Evolutionary conservation across 2,329 filamentous ascomycete genomes (phyloP).

Genomic region (Penicillium polonicum): DNA sequence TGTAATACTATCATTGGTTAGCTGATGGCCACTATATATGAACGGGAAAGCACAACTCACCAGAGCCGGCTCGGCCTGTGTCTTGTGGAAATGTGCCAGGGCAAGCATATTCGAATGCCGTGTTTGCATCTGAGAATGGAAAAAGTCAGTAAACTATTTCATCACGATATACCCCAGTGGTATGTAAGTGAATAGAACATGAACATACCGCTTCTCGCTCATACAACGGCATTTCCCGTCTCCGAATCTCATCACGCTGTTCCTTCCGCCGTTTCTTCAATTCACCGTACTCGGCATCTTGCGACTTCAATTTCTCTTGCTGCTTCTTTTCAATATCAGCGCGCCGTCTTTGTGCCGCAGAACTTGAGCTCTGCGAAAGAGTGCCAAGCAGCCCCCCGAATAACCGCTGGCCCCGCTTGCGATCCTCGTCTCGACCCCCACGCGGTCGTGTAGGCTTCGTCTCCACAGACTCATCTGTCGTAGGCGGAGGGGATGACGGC

Average conservation of each 20-base stretch:
- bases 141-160: slow-evolving; percentile 23
- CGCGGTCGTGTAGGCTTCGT: slow-evolving; percentile 18
- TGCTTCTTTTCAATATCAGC: slow-evolving; percentile 80
- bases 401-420: slow-evolving; percentile 77
- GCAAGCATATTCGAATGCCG: slow-evolving; percentile 71
- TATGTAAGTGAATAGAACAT: slow-evolving; percentile 37
- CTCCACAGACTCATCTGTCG: slow-evolving; percentile 17
- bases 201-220: slow-evolving; percentile 72
- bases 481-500: slow-evolving; percentile 24
- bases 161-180: neutral
- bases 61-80: slow-evolving; percentile 68
- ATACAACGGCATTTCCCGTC: slow-evolving; percentile 69
- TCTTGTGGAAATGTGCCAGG: slow-evolving; percentile 71
- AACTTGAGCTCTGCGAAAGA: slow-evolving; percentile 68
- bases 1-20: slow-evolving; percentile 66
- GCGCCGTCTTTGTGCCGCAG: slow-evolving; percentile 65
- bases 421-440: slow-evolving; percentile 66
- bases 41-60: slow-evolving; percentile 53
- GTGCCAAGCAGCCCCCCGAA: slow-evolving; percentile 81
- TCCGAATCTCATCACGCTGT: slow-evolving; percentile 60
- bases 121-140: slow-evolving; percentile 62
- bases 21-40: neutral
- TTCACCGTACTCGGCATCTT: slow-evolving; percentile 70
- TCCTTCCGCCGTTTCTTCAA: slow-evolving; percentile 65
- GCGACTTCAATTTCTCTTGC: slow-evolving; percentile 73